A percentile compares a stretch with the other conserved stretches of the same genome.
Evolutionary conservation across 139 green algal species (phyloP).

Genomic region (Haematococcus sp.): DNA sequence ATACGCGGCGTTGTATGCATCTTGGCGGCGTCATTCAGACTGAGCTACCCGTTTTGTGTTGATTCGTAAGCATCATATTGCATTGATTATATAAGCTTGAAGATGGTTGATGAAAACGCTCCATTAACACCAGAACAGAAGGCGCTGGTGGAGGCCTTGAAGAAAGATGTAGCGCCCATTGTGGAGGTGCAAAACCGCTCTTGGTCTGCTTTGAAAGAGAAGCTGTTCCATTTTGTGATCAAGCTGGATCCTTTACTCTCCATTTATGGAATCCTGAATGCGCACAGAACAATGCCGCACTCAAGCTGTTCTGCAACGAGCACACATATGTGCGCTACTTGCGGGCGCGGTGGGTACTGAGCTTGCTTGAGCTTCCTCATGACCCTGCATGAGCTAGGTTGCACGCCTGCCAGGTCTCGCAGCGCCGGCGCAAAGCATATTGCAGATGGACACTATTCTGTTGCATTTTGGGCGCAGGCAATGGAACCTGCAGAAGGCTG

Average conservation of each 20-base stretch:
- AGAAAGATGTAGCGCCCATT: slow-evolving; percentile 13
- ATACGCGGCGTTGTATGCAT: no score
- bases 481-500: slow-evolving; percentile 67
- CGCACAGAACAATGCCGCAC: slow-evolving; percentile 22
- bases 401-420: no score
- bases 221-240: neutral
- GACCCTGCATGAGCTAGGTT: no score
- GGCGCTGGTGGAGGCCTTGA: slow-evolving; percentile 28
- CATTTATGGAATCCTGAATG: no score
- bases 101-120: no score
- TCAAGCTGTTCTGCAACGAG: slow-evolving; percentile 53
- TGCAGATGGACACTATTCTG: no score
- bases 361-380: neutral
- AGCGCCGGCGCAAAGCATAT: no score
- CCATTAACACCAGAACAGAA: slow-evolving; percentile 3
- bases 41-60: no score
- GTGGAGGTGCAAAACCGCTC: slow-evolving; percentile 15
- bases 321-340: slow-evolving; percentile 77
- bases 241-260: neutral
- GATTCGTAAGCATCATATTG: no score
- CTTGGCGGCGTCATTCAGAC: no score
- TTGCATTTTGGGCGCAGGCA: slow-evolving; percentile 19
- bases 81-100: no score
- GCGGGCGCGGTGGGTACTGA: slow-evolving; percentile 43
- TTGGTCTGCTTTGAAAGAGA: neutral